A percentile compares a stretch with the other conserved stretches of the same genome.
phyloP scores from a whole-genome alignment of 192 early-diverging fungal genomes.

The Phlyctochytrium planicorne region DNA sequence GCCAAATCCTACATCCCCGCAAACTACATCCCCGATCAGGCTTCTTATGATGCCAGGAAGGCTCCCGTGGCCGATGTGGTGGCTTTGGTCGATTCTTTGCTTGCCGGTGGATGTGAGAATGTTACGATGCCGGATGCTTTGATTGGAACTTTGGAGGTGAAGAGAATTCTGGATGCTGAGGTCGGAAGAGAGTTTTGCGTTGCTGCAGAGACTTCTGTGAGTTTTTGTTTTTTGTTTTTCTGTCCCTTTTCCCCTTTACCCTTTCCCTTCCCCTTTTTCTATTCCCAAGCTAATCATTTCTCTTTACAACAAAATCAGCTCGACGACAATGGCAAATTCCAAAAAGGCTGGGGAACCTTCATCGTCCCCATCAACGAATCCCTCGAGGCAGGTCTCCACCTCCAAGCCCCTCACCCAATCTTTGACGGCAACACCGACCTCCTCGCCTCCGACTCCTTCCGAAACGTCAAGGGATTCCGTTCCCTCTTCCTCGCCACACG shows the following conservation, averaged over 20 bases:
- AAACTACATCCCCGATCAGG: neutral
- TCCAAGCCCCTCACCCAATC: neutral
- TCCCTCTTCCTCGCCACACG: neutral
- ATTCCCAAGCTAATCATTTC: too few relatives aligned
- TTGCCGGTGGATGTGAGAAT: neutral
- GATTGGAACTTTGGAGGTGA: neutral
- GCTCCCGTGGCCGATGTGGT: neutral
- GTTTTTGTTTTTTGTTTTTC: too few relatives aligned
- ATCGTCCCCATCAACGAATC: neutral
- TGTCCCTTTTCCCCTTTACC: too few relatives aligned
- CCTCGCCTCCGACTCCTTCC: neutral
- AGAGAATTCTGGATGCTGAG: neutral
- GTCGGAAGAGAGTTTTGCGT: neutral
- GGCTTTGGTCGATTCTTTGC: neutral
- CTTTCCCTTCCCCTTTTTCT: too few relatives aligned
- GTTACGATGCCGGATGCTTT: neutral
- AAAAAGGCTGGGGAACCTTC: neutral
- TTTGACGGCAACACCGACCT: constrained; percentile 1
- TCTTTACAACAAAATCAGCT: too few relatives aligned
- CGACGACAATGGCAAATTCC: neutral
- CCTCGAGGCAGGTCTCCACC: neutral
- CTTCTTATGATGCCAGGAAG: neutral
- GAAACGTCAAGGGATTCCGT: neutral
- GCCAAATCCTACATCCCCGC: neutral
- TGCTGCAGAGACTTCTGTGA: neutral